Evolutionary conservation across 139 green algal genomes (phyloP), one percentile per base, ranked within the genome.

Genomic region (Choricystis sp.): DNA sequence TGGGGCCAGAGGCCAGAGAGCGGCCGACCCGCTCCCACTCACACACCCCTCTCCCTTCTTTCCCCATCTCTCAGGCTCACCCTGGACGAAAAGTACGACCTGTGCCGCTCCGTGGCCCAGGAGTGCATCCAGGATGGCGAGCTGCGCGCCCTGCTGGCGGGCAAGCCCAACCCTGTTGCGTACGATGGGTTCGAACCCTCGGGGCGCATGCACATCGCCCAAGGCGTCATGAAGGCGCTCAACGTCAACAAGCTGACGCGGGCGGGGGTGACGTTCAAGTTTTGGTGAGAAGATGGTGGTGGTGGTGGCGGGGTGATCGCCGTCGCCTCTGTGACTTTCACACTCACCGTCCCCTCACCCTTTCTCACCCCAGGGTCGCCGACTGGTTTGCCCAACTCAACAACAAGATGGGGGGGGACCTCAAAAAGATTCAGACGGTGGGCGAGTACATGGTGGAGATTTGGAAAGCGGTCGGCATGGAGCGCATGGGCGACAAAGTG

Each of bases 101-200:
- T 96, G 24, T 84, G 75, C 49, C 72, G 82, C 0, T 86, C 72
- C 71, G 76, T 99, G 4, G 92, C 72, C 2, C 85, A 96, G 72
- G 92, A 98, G 69, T 97, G 91, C 78, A 89, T 97, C 31, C 84
- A 89, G 57, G 88, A 97, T 48, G 74, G 77, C 0, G 90, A 99
- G 69, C 83, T 99, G 60, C 69, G 77, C 0, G 80, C 74, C 16
- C 75, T 98, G 60, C 75, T 98, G 26, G 74, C 80, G 24, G 89
- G 94, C 61, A 94, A 94, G 71, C 87, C 89, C 26, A 79, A 86
- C 67, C 72, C 75, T 0, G 76, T 95, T 1, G 89, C 87, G 23
- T 99, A 99, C 71, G 94, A 99, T 60, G 94, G 94, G 2, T 99
- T 99, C 68, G 94, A 99, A 72, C 94, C 94, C 1, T 94, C 83